Evolutionary conservation across 257 asterid species (phyloP).

Genomic region (Ehretia macrophylla): DNA sequence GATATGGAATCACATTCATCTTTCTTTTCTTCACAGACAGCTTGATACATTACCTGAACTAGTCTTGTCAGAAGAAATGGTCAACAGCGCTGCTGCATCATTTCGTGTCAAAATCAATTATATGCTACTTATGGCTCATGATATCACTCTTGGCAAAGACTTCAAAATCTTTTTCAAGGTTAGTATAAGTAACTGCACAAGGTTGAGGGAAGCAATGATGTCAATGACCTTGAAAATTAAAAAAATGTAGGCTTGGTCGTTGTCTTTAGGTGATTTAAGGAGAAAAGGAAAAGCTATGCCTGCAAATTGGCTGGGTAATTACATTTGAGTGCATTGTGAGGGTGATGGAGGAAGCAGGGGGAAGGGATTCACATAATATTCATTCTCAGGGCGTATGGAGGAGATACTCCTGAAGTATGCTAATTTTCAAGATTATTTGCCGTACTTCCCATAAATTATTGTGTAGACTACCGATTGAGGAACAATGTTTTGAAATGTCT

Average conservation of each 20-base stretch:
- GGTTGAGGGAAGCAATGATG: neutral
- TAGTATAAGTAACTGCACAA: slow-evolving; percentile 20
- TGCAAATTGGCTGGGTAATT: too few relatives aligned
- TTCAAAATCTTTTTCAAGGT: slow-evolving; percentile 92
- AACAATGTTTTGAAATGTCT: too few relatives aligned
- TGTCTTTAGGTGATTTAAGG: neutral
- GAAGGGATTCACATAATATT: too few relatives aligned
- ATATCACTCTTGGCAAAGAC: slow-evolving; percentile 92
- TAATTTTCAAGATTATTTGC: neutral
- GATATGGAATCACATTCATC: slow-evolving; percentile 20
- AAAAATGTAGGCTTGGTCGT: neutral
- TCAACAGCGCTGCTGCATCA: slow-evolving; percentile 85
- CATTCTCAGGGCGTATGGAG: too few relatives aligned
- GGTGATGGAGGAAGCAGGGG: neutral
- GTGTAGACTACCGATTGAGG: too few relatives aligned
- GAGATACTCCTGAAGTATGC: neutral
- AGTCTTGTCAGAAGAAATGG: slow-evolving; percentile 93
- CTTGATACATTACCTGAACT: slow-evolving; percentile 72
- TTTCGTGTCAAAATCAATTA: slow-evolving; percentile 88
- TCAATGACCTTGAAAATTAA: neutral
- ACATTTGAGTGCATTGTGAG: too few relatives aligned
- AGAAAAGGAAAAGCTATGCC: too few relatives aligned
- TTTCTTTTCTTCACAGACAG: slow-evolving; percentile 46
- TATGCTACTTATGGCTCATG: slow-evolving; percentile 96
- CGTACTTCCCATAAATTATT: too few relatives aligned